phyloP scores from a whole-genome alignment of 768 basidiomycete genomes.

The Vishniacozyma victoriae region DNA sequence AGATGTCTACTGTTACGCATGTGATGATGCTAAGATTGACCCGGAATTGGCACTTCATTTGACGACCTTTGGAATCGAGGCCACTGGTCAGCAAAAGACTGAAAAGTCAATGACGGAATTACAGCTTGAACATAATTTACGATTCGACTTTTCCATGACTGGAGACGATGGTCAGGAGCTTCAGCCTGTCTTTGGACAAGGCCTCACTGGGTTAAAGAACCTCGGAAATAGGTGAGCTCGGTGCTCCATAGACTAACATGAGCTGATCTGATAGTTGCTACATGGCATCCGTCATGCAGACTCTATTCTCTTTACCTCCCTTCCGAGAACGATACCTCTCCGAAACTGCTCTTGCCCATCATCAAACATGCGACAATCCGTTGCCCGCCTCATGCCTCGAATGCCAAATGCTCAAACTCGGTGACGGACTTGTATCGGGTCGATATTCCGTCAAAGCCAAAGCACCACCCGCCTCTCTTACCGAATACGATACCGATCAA shows the following conservation, averaged over 20 bases:
- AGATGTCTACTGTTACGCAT: conserved; percentile 92
- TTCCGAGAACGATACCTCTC: conserved; percentile 70
- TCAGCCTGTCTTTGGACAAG: conserved; percentile 80
- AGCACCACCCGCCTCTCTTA: conserved; percentile 24
- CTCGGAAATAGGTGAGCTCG: conserved; percentile 75
- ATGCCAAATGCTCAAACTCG: conserved; percentile 88
- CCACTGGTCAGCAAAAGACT: conserved; percentile 74
- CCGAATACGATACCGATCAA: conserved; percentile 23
- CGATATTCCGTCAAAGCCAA: conserved; percentile 67
- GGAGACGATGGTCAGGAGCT: conserved; percentile 79
- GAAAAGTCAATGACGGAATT: conserved; percentile 96
- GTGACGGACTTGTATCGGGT: conserved; percentile 86
- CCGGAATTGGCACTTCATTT: conserved; percentile 70
- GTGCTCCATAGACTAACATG: neutral
- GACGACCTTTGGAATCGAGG: conserved; percentile 76
- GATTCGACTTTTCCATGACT: conserved; percentile 87
- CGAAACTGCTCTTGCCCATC: conserved; percentile 53
- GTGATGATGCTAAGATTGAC: conserved; percentile 76
- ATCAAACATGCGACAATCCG: conserved; percentile 57
- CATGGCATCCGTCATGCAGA: conserved; percentile 90
- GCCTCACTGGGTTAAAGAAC: conserved; percentile 82
- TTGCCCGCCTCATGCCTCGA: conserved; percentile 83
- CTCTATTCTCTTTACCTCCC: conserved; percentile 68
- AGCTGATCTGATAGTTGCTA: conserved; percentile 65
- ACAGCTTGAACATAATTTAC: conserved; percentile 96